Evolutionary conservation across 2,329 filamentous ascomycete species (phyloP).

Genomic region (Botrytis medusae): DNA sequence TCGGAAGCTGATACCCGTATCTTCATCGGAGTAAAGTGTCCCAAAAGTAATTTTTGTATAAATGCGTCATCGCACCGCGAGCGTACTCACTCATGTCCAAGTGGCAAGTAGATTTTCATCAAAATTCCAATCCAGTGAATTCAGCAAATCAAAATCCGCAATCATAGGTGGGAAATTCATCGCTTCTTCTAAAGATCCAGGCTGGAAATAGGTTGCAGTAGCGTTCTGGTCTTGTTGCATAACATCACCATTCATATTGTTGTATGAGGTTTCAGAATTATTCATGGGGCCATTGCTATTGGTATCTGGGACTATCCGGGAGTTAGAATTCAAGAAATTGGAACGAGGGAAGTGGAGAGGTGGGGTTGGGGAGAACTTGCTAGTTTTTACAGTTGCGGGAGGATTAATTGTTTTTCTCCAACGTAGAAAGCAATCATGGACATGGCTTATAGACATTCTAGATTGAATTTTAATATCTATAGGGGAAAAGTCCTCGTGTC

Average conservation of each 20-base stretch:
- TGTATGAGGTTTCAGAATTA: constrained; percentile 1
- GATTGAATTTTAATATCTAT: constrained; percentile 64
- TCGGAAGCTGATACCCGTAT: not conserved
- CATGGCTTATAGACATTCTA: constrained; percentile 65
- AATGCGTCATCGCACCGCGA: not conserved
- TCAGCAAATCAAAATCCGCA: constrained; percentile 26
- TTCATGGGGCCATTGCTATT: not conserved
- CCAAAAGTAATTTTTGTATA: not conserved
- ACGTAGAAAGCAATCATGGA: constrained; percentile 67
- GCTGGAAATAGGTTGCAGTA: constrained; percentile 15
- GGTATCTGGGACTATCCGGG: not conserved
- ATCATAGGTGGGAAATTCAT: constrained; percentile 20
- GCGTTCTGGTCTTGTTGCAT: constrained; percentile 9
- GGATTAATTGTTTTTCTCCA: constrained; percentile 51
- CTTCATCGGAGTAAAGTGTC: too few species aligned
- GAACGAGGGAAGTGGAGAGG: not conserved
- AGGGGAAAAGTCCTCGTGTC: constrained; percentile 37
- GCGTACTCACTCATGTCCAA: constrained; percentile 9
- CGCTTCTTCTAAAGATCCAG: constrained; percentile 12
- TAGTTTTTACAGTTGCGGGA: not conserved
- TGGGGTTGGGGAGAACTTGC: not conserved
- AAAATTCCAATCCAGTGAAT: constrained; percentile 30
- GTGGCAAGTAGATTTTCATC: constrained; percentile 18
- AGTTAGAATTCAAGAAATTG: not conserved
- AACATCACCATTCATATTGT: not conserved